These are phyloP conservation scores for Alternaria gaisen DNA, from an alignment of 2,329 filamentous ascomycete genomes.

Conservation along the genomic window DNA sequence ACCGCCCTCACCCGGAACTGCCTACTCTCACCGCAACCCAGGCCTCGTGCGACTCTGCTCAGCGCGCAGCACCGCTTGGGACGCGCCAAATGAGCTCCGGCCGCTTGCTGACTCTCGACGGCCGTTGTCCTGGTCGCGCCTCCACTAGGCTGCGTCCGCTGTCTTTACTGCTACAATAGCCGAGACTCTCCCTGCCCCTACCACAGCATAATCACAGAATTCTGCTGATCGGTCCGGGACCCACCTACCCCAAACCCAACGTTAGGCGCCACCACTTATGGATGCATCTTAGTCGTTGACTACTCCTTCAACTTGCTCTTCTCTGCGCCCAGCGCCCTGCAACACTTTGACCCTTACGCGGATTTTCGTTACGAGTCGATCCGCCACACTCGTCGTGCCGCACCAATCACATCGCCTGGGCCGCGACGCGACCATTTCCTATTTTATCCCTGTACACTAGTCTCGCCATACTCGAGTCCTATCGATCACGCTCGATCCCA, in stretches of 20 bases:
- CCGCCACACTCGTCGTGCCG: slow-evolving; percentile 32
- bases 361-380: slow-evolving; percentile 41
- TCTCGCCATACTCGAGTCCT: slow-evolving; percentile 22
- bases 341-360: slow-evolving; percentile 49
- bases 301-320: slow-evolving; percentile 43
- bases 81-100: slow-evolving; percentile 44
- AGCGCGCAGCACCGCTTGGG: slow-evolving; percentile 26
- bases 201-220: slow-evolving; percentile 37
- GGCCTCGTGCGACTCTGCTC: slow-evolving; percentile 20
- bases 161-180: slow-evolving; percentile 30
- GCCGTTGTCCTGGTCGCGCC: slow-evolving; percentile 41
- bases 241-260: slow-evolving; percentile 36
- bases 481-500: slow-evolving; percentile 13
- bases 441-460: slow-evolving; percentile 42
- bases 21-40: slow-evolving; percentile 21
- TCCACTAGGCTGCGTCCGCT: slow-evolving; percentile 29
- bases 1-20: slow-evolving; percentile 19
- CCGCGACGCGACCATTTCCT: slow-evolving; percentile 39
- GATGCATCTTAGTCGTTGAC: slow-evolving; percentile 36
- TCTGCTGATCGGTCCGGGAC: slow-evolving; percentile 35
- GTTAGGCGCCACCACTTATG: slow-evolving; percentile 38
- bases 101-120: slow-evolving; percentile 34
- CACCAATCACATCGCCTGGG: slow-evolving; percentile 37
- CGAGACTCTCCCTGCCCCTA: slow-evolving; percentile 27
- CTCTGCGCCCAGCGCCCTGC: slow-evolving; percentile 51